phyloP scores from a whole-genome alignment of 2,329 filamentous ascomycete species.

The Aspergillus pseudoviridinutans region DNA sequence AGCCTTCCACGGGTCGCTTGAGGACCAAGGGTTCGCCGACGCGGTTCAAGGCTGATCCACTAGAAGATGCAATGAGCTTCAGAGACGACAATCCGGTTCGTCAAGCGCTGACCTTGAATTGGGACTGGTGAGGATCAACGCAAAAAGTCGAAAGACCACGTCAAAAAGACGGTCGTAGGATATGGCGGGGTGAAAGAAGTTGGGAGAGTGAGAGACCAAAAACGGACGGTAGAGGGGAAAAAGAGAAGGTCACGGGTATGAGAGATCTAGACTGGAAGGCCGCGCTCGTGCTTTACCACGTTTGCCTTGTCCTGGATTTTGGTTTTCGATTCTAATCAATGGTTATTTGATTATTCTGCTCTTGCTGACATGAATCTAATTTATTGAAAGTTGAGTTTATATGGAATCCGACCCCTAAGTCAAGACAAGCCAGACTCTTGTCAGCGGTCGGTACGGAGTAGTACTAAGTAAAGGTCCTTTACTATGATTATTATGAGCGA shows the following conservation, averaged over 20 bases:
- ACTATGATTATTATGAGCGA: background rate
- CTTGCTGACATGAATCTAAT: background rate
- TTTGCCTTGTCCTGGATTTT: background rate
- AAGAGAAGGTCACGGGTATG: background rate
- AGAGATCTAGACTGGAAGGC: background rate
- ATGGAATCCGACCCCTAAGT: background rate
- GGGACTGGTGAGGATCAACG: background rate
- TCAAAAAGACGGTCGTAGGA: background rate
- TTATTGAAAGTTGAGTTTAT: background rate
- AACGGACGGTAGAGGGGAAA: background rate
- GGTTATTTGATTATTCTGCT: background rate
- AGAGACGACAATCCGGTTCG: background rate
- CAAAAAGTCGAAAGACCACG: background rate
- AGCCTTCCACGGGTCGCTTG: constrained; percentile 27
- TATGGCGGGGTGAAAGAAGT: background rate
- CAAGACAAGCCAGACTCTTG: background rate
- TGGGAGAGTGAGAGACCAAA: background rate
- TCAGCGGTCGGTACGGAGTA: background rate
- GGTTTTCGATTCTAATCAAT: background rate
- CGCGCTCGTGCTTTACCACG: background rate
- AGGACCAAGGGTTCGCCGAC: constrained; percentile 19
- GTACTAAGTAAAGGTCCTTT: background rate
- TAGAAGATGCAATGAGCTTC: constrained; percentile 2
- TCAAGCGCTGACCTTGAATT: background rate
- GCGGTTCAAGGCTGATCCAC: constrained; percentile 6